Base-by-base conservation (phyloP, 371 early-diverging fungal species). In the Zancudomyces culisetae region DNA sequence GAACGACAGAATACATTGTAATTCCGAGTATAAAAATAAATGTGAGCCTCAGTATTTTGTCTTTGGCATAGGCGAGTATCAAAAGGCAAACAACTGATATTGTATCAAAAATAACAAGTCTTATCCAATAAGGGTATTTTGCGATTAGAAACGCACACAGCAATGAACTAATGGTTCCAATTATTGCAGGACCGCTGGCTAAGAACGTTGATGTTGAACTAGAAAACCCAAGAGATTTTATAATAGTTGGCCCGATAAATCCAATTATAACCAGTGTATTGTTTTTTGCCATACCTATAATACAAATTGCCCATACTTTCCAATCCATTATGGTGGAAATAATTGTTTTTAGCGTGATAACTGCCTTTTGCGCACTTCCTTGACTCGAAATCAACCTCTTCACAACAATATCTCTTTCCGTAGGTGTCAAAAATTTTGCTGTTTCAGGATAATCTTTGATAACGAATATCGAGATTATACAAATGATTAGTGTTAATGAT, bases 401-500 rank as follows among this genome's bases (percentile, higher is more conserved):
- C 27, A 56, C 28, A 2, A 52, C 60, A 15, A 42, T 46, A 1
- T 46, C 53, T 1, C 65, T 52, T 52, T 64, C 65, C 18, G 54
- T 48, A 27, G 54, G 52, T 13, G 47, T 57, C 42, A 64, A 24
- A 19, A 65, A 63, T 12, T 47, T 43, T 1, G 65, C 65, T 0
- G 52, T 56, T 40, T 50, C 52, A 15, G 65, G 65, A 27, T 64
- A 60, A 58, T 60, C 56, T 24, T 55, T 57, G 35, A 59, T 27
- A 18, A 56, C 10, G 1, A 57, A 2, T 2, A 39, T 26, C 60
- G 60, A 55, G 18, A 68, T 0, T 4, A 55, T 24, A 0, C 67
- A 68, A 26, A 73, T 35, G 0, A 55, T 43, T 3, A 74, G 56
- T 1, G 72, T 71, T 15, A 72, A 65, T 13, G 61, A 42, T 1